phyloP scores from a whole-genome alignment of 345 rosid species.

The Pugionium dolabratum region DNA sequence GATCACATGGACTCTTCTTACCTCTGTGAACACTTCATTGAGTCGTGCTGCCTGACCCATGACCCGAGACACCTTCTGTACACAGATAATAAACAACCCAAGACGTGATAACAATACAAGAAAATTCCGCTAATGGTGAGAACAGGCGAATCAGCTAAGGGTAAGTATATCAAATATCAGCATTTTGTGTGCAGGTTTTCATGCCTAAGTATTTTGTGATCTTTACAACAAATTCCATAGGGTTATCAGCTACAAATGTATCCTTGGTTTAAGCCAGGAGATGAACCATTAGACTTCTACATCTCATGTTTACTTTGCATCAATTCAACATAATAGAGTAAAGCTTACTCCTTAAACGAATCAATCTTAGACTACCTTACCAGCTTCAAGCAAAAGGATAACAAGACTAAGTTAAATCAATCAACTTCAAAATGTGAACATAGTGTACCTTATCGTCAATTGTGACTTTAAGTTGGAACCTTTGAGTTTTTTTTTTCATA shows the following conservation, averaged over 20 bases:
- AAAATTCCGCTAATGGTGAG: neutral
- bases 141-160: neutral
- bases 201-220: neutral
- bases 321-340: constrained; percentile 5
- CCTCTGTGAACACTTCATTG: constrained; percentile 84
- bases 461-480: constrained; percentile 76
- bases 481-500: constrained; percentile 69
- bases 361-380: constrained; percentile 8
- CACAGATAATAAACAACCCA: constrained; percentile 31
- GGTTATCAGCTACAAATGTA: neutral
- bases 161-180: neutral
- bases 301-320: neutral
- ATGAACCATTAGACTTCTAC: neutral
- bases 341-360: neutral
- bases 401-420: neutral
- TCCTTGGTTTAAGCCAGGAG: neutral
- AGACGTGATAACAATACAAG: constrained; percentile 21
- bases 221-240: neutral
- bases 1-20: constrained; percentile 73
- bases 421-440: neutral
- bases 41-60: constrained; percentile 83
- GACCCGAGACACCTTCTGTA: constrained; percentile 38
- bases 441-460: constrained; percentile 79
- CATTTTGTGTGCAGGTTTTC: neutral
- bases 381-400: neutral